Percentiles rank a stretch among this genome's conserved stretches.
Evolutionary conservation across 495 filamentous ascomycete species (phyloP).

Genomic region (Xylaria intraflava): DNA sequence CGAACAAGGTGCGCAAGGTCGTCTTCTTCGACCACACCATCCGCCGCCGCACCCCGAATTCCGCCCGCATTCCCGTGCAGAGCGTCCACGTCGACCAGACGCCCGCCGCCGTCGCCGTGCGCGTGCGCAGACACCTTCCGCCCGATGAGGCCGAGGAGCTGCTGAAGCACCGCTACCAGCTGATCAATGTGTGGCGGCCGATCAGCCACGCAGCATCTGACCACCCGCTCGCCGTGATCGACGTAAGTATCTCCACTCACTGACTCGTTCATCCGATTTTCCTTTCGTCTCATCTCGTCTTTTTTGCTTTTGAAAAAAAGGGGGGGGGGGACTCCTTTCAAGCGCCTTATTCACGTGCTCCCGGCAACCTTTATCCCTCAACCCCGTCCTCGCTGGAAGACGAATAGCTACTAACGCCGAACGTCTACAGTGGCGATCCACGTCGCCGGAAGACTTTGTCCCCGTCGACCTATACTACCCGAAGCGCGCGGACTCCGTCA

Average conservation of each 20-base stretch:
- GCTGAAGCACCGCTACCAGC: slow-evolving; percentile 54
- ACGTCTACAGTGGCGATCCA: slow-evolving; percentile 37
- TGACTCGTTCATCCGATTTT: not conserved
- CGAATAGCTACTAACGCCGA: not conserved
- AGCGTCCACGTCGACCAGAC: slow-evolving; percentile 83
- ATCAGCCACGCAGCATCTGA: slow-evolving; percentile 59
- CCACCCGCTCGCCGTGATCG: slow-evolving; percentile 64
- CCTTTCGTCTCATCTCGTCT: no score
- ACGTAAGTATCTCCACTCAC: slow-evolving; percentile 19
- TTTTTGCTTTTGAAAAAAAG: no score
- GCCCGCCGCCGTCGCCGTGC: slow-evolving; percentile 48
- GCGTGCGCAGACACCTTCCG: slow-evolving; percentile 59
- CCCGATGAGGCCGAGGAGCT: slow-evolving; percentile 49
- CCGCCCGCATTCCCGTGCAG: slow-evolving; percentile 59
- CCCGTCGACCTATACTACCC: slow-evolving; percentile 68
- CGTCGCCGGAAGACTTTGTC: slow-evolving; percentile 59
- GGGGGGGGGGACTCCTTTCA: no score
- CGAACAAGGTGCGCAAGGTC: slow-evolving; percentile 45
- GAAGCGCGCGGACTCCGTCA: slow-evolving; percentile 36
- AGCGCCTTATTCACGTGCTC: no score
- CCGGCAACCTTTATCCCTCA: no score
- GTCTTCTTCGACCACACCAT: slow-evolving; percentile 87
- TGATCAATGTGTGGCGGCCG: slow-evolving; percentile 84
- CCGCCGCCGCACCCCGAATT: slow-evolving; percentile 47
- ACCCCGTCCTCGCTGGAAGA: no score